A percentile compares a stretch with the other conserved stretches of the same genome.
Evolutionary conservation across 768 basidiomycete genomes (phyloP).

Genomic region (Boletus eberwhitei): DNA sequence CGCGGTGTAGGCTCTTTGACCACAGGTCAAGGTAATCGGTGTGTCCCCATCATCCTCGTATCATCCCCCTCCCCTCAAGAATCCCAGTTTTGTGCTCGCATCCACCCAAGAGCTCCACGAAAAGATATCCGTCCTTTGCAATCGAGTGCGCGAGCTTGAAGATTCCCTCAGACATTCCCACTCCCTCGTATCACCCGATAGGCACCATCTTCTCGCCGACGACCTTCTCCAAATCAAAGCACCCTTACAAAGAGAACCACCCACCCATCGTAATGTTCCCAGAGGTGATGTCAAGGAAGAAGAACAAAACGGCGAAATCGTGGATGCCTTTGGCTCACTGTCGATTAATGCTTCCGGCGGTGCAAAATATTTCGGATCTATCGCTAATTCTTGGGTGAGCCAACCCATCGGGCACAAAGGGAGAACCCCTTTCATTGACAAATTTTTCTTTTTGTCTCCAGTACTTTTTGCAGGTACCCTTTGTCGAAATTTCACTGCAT

Average conservation of each 20-base stretch:
- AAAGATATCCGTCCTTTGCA: conserved; percentile 72
- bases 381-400: conserved; percentile 70
- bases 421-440: neutral
- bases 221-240: conserved; percentile 75
- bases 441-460: conserved; percentile 26
- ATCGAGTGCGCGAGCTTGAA: conserved; percentile 73
- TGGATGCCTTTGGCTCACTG: conserved; percentile 80
- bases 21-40: conserved; percentile 82
- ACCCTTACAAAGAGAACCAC: conserved; percentile 67
- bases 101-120: conserved; percentile 80
- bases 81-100: conserved; percentile 66
- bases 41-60: conserved; percentile 9
- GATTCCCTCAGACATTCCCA: conserved; percentile 65
- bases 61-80: neutral
- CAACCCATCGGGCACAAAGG: neutral
- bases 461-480: conserved; percentile 70
- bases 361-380: conserved; percentile 73
- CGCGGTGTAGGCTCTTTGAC: conserved; percentile 61
- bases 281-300: conserved; percentile 52
- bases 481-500: neutral
- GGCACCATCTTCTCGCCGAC: conserved; percentile 65
- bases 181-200: conserved; percentile 51
- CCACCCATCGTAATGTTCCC: conserved; percentile 37
- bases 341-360: conserved; percentile 69
- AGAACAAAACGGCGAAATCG: conserved; percentile 60